Conservation (phyloP, 2,329 filamentous ascomycete genomes). For the Talaromyces islandicus region DNA sequence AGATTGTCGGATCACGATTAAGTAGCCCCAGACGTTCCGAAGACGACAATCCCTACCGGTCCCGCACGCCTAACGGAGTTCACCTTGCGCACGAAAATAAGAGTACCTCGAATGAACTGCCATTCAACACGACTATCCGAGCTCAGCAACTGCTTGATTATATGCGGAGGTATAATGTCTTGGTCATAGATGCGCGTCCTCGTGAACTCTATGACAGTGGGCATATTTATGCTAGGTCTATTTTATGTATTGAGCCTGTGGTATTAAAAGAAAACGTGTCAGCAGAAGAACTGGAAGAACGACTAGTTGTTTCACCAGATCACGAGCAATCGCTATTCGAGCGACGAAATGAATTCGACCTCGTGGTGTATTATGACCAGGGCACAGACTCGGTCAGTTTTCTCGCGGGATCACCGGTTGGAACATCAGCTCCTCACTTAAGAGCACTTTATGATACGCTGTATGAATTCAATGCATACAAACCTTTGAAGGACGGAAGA, state of each 20-base stretch:
- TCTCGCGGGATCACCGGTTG: slow-evolving; percentile 41
- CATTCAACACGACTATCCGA: slow-evolving; percentile 57
- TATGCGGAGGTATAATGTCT: slow-evolving; percentile 59
- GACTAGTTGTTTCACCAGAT: slow-evolving; percentile 43
- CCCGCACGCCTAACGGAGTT: slow-evolving; percentile 38
- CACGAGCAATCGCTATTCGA: slow-evolving; percentile 68
- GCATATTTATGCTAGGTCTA: slow-evolving; percentile 76
- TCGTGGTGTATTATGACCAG: slow-evolving; percentile 89
- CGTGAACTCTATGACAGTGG: slow-evolving; percentile 79
- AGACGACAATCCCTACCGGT: slow-evolving; percentile 40
- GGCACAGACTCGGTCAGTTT: slow-evolving; percentile 55
- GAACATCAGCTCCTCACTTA: slow-evolving; percentile 51
- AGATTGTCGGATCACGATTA: slow-evolving; percentile 25
- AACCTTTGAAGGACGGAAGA: slow-evolving; percentile 58
- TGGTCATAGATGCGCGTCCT: slow-evolving; percentile 79
- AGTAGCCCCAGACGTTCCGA: slow-evolving; percentile 29
- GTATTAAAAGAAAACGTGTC: slow-evolving; percentile 63
- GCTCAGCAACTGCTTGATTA: slow-evolving; percentile 66
- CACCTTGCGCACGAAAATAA: slow-evolving; percentile 31
- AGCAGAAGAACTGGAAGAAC: slow-evolving; percentile 54
- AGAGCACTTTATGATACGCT: slow-evolving; percentile 72
- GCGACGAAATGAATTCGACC: slow-evolving; percentile 67
- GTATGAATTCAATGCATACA: slow-evolving; percentile 74
- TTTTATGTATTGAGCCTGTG: slow-evolving; percentile 87
- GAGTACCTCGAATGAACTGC: slow-evolving; percentile 44